Conservation (phyloP, 495 filamentous ascomycete species). For the Neohortaea acidophila region DNA sequence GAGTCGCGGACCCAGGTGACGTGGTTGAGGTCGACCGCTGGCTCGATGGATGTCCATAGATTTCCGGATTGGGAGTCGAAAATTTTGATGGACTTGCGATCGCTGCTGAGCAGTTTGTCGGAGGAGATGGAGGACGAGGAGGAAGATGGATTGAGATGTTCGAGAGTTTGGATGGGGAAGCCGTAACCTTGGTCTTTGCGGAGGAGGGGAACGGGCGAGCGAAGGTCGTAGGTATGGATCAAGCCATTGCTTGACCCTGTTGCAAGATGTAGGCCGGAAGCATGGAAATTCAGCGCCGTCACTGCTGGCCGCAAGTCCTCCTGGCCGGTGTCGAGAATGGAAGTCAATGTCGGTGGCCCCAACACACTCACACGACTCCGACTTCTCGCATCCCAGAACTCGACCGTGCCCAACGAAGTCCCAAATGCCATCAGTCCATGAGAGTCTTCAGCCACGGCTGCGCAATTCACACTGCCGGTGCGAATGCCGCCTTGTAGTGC, state of each 20-base stretch:
- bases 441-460: slow-evolving; percentile 73
- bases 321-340: slow-evolving; percentile 24
- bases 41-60: slow-evolving; percentile 91
- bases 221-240: slow-evolving; percentile 85
- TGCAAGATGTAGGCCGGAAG: slow-evolving; percentile 70
- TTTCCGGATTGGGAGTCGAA: slow-evolving; percentile 70
- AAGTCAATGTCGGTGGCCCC: slow-evolving; percentile 24
- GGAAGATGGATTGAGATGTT: slow-evolving; percentile 65
- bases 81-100: slow-evolving; percentile 93
- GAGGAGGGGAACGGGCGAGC: slow-evolving; percentile 68
- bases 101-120: slow-evolving; percentile 77
- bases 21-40: slow-evolving; percentile 81
- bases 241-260: slow-evolving; percentile 80
- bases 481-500: slow-evolving; percentile 71
- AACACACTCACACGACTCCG: slow-evolving; percentile 69
- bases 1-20: slow-evolving; percentile 77
- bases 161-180: slow-evolving; percentile 78
- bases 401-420: slow-evolving; percentile 87
- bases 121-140: slow-evolving; percentile 43
- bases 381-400: slow-evolving; percentile 84
- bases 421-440: slow-evolving; percentile 90
- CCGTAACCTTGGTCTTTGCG: slow-evolving; percentile 94
- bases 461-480: slow-evolving; percentile 74
- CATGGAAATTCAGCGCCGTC: slow-evolving; percentile 74
- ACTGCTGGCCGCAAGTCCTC: slow-evolving; percentile 48